Conservation (phyloP, 306 rosid species). For the Rubus parviflorus region DNA sequence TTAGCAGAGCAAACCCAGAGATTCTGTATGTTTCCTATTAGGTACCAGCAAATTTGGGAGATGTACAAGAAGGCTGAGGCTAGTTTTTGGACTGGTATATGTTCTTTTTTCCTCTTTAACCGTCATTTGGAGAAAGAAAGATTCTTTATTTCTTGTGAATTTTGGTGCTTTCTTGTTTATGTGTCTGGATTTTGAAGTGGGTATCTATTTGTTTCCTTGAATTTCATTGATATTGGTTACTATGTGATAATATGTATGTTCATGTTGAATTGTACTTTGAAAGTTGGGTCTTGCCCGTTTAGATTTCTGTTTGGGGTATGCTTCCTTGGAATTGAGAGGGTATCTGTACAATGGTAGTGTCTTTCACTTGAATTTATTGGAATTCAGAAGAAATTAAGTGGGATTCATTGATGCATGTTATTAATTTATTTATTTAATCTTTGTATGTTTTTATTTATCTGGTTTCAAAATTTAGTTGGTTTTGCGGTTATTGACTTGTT, state of each 20-base stretch:
- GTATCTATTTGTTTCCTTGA: neutral
- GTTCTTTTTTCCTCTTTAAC: neutral
- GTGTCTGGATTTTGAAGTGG: slow-evolving; percentile 1
- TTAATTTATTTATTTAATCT: neutral
- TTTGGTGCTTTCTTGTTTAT: slow-evolving; percentile 9
- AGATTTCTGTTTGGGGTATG: neutral
- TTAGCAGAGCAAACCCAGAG: slow-evolving; percentile 70
- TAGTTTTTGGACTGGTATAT: slow-evolving; percentile 94
- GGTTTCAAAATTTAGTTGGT: slow-evolving; percentile 12
- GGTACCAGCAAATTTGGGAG: slow-evolving; percentile 78
- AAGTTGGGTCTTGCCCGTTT: no score
- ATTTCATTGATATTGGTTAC: neutral
- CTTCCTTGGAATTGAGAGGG: neutral
- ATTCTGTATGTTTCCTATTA: slow-evolving; percentile 84
- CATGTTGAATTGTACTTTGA: neutral
- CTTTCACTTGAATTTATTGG: neutral
- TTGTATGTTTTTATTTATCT: neutral
- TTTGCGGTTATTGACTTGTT: neutral
- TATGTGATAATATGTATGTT: neutral
- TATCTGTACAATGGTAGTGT: neutral
- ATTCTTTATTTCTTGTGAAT: neutral
- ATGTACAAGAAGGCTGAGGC: slow-evolving; percentile 95
- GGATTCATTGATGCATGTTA: neutral
- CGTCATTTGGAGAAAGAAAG: neutral
- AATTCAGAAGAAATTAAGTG: slow-evolving; percentile 4